These are phyloP conservation scores for Heterobasidion annosum DNA, from an alignment of 1,284 basidiomycete genomes.

Conservation along the genomic window DNA sequence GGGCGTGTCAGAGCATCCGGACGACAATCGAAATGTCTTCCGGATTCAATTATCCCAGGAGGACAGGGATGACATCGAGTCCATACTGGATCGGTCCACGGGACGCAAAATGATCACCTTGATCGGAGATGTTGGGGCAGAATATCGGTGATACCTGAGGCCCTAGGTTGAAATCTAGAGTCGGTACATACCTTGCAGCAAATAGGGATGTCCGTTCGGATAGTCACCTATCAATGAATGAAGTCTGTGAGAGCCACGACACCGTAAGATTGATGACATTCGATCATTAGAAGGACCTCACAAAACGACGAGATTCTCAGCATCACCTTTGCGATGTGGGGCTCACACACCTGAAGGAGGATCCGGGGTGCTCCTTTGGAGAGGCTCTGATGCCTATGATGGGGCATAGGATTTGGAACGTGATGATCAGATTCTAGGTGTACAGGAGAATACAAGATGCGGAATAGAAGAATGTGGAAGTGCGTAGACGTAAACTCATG, in stretches of 20 bases:
- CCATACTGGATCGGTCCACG: slow-evolving; percentile 48
- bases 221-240: too few species aligned
- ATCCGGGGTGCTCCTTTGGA: too few species aligned
- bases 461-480: not conserved
- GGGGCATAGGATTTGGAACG: not conserved
- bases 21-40: slow-evolving; percentile 60
- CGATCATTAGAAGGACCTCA: too few species aligned
- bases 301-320: too few species aligned
- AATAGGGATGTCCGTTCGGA: too few species aligned
- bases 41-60: slow-evolving; percentile 43
- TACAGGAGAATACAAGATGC: not conserved
- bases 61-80: slow-evolving; percentile 55
- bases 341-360: too few species aligned
- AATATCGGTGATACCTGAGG: slow-evolving; percentile 47
- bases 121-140: slow-evolving; percentile 76
- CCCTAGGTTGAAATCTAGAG: too few species aligned
- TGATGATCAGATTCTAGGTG: not conserved
- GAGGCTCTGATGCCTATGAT: not conserved
- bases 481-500: not conserved
- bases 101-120: slow-evolving; percentile 50
- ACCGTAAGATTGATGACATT: too few species aligned
- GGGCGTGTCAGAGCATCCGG: slow-evolving; percentile 66
- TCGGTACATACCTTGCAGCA: too few species aligned
- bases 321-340: too few species aligned
- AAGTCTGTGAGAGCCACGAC: too few species aligned